A percentile compares a stretch with the other conserved stretches of the same genome.
Conservation (phyloP, 2,329 filamentous ascomycete genomes). For the Trichoderma citrinoviride region DNA sequence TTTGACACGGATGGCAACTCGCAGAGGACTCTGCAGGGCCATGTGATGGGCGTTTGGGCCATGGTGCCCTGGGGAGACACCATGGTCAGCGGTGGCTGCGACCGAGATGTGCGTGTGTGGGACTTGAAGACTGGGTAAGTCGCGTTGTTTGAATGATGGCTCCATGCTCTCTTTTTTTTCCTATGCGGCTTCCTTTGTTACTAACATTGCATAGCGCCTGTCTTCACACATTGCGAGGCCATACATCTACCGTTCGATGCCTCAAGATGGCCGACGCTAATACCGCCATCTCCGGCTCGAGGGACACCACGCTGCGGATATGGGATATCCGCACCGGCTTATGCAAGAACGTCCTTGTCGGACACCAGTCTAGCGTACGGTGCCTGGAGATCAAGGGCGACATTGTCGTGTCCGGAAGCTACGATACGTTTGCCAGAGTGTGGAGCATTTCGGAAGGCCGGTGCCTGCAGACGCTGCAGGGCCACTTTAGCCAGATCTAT, state of each 20-base stretch:
- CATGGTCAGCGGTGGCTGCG: constrained; percentile 92
- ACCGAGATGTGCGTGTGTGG: constrained; percentile 96
- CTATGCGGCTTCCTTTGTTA: background rate
- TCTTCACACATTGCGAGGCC: constrained; percentile 81
- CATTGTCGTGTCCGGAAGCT: constrained; percentile 95
- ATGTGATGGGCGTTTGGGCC: constrained; percentile 99
- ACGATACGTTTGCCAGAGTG: constrained; percentile 93
- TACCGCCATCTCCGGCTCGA: constrained; percentile 92
- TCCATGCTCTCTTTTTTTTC: background rate
- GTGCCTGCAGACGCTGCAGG: constrained; percentile 83
- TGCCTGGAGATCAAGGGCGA: constrained; percentile 96
- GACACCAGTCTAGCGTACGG: constrained; percentile 91
- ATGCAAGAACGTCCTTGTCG: constrained; percentile 87
- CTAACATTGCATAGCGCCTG: constrained; percentile 54
- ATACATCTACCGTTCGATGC: constrained; percentile 94
- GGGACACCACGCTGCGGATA: constrained; percentile 89
- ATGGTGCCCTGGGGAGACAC: constrained; percentile 98
- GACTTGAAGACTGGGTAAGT: constrained; percentile 86
- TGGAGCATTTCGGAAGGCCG: constrained; percentile 97
- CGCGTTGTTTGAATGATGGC: background rate
- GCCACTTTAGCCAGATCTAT: constrained; percentile 98
- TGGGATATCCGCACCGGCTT: constrained; percentile 90
- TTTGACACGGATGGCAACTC: constrained; percentile 90
- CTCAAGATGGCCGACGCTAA: constrained; percentile 95
- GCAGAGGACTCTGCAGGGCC: constrained; percentile 84